Evolutionary conservation across 2,329 filamentous ascomycete genomes (phyloP).

Genomic region (Amylocarpus encephaloides): DNA sequence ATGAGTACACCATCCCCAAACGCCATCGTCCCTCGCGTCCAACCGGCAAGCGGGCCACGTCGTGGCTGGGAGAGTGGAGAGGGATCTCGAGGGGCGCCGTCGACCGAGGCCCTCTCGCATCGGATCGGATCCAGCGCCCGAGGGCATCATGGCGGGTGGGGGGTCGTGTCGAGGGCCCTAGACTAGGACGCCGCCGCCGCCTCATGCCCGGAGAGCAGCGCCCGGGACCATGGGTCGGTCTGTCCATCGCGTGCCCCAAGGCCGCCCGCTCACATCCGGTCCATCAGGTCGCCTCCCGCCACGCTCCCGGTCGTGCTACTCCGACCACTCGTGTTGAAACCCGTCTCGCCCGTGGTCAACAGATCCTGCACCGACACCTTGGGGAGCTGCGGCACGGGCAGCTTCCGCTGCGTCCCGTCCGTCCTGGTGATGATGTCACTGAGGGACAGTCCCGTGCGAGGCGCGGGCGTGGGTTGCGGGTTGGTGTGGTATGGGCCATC

Average conservation of each 20-base stretch:
- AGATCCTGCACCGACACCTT: conserved; percentile 86
- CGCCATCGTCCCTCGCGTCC: no score
- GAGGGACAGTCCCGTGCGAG: conserved; percentile 67
- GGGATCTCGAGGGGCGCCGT: no score
- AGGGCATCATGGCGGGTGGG: no score
- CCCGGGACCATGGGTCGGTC: conserved; percentile 1
- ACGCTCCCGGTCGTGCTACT: conserved; percentile 75
- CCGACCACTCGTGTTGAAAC: conserved; percentile 63
- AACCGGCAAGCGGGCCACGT: no score
- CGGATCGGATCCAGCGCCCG: no score
- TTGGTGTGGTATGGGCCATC: conserved; percentile 40
- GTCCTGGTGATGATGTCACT: conserved; percentile 88
- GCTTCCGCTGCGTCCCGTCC: conserved; percentile 81
- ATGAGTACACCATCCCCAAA: no score
- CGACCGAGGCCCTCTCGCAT: no score
- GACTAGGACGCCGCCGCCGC: no score
- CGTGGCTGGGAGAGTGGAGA: no score
- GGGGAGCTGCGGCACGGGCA: conserved; percentile 85
- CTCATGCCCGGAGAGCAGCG: background rate
- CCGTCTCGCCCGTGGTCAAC: conserved; percentile 53
- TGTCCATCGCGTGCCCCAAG: background rate
- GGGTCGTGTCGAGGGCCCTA: no score
- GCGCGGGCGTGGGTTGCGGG: conserved; percentile 38
- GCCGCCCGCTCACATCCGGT: conserved; percentile 38
- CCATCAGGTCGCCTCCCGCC: conserved; percentile 63